phyloP scores from a whole-genome alignment of 345 rosid genomes.

The Conringia planisiliqua region DNA sequence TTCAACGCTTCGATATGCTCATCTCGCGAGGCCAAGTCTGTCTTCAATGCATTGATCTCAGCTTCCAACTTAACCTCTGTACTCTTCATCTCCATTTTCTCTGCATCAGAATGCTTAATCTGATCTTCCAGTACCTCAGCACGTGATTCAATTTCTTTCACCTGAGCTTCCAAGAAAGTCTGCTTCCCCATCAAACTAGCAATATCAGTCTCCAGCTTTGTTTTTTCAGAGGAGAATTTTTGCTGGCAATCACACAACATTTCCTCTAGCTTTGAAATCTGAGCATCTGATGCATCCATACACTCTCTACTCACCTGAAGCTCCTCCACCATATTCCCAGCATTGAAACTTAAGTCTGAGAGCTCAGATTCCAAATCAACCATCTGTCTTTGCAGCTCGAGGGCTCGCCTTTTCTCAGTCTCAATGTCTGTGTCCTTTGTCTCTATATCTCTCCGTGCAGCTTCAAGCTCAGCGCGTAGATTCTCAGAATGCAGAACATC shows the following conservation, averaged over 20 bases:
- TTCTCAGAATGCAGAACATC: constrained; percentile 9
- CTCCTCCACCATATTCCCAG: constrained; percentile 35
- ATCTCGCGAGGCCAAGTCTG: constrained; percentile 37
- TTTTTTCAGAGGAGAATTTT: constrained; percentile 51
- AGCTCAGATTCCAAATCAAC: constrained; percentile 38
- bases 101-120: constrained; percentile 34
- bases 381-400: constrained; percentile 34
- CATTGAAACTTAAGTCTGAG: constrained; percentile 26
- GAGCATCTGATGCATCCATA: constrained; percentile 35
- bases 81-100: constrained; percentile 36
- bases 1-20: constrained; percentile 37
- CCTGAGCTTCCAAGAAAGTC: constrained; percentile 34
- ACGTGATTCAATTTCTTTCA: constrained; percentile 44
- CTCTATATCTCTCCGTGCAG: constrained; percentile 22
- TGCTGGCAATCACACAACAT: constrained; percentile 47
- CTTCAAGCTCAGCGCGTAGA: constrained; percentile 39
- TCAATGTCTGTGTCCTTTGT: constrained; percentile 33
- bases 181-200: constrained; percentile 42
- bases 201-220: constrained; percentile 48
- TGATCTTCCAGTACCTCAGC: constrained; percentile 42
- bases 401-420: constrained; percentile 32
- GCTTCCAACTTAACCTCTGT: constrained; percentile 30
- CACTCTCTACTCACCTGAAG: constrained; percentile 33
- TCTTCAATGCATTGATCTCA: constrained; percentile 41
- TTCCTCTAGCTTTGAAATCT: constrained; percentile 33